Evolutionary conservation across 2,329 filamentous ascomycete genomes (phyloP).

Genomic region (Hypoxylon sp.): DNA sequence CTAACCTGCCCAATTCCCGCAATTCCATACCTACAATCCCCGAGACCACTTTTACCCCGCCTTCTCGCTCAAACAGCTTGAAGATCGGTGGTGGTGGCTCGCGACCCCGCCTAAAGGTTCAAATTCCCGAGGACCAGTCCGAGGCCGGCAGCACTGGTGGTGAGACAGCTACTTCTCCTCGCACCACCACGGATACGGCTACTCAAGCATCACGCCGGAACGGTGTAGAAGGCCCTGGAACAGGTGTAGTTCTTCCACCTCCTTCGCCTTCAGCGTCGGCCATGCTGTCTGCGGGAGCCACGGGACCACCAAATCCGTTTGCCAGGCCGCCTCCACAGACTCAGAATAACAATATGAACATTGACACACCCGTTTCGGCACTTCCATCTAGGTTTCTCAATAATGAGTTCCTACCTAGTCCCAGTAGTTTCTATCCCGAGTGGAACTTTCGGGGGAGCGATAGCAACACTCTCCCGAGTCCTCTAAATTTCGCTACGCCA

Average conservation of each 20-base stretch:
- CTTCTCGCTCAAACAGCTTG: constrained; percentile 82
- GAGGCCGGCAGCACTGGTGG: constrained; percentile 80
- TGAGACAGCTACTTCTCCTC: constrained; percentile 73
- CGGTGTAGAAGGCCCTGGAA: constrained; percentile 67
- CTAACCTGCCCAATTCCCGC: constrained; percentile 62
- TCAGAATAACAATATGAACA: constrained; percentile 66
- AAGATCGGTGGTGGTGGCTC: constrained; percentile 73
- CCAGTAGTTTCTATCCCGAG: constrained; percentile 91
- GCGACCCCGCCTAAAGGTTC: constrained; percentile 88
- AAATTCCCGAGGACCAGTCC: constrained; percentile 92
- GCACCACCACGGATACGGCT: constrained; percentile 70
- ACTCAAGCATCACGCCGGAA: constrained; percentile 66
- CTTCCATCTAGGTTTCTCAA: constrained; percentile 92
- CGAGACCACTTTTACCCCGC: constrained; percentile 75
- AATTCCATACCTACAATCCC: constrained; percentile 73
- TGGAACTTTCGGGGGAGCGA: constrained; percentile 83
- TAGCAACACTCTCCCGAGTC: constrained; percentile 90
- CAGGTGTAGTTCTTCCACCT: constrained; percentile 86
- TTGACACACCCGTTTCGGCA: constrained; percentile 92
- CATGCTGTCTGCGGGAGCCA: constrained; percentile 89
- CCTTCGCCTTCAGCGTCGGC: constrained; percentile 91
- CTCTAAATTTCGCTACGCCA: constrained; percentile 92
- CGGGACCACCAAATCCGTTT: constrained; percentile 94
- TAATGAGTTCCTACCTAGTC: constrained; percentile 88
- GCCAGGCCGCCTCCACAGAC: constrained; percentile 85